These are phyloP conservation scores for Penicillium sp. DNA, from an alignment of 2,329 filamentous ascomycete genomes.

Conservation along the genomic window DNA sequence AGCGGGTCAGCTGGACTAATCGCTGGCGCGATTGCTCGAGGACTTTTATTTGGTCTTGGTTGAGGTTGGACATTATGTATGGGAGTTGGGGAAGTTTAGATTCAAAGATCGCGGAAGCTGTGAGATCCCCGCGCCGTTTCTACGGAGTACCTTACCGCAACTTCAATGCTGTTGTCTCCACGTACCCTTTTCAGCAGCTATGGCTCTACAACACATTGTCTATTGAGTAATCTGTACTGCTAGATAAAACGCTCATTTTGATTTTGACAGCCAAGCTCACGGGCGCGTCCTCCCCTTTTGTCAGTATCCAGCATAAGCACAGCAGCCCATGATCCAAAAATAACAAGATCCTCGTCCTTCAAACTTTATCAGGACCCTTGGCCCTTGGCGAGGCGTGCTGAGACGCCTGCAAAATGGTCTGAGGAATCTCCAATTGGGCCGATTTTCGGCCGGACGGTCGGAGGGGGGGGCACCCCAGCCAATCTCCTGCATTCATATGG, in stretches of 20 bases:
- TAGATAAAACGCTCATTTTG: not conserved
- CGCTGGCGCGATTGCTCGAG: slow-evolving; percentile 71
- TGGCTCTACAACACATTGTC: no score
- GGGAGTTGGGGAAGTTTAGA: not conserved
- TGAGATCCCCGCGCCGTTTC: not conserved
- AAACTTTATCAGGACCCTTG: slow-evolving; percentile 4
- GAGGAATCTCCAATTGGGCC: not conserved
- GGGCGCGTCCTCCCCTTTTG: not conserved
- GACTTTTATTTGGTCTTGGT: slow-evolving; percentile 55
- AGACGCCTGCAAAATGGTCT: slow-evolving; percentile 7
- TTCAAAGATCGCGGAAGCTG: not conserved
- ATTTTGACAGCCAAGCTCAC: not conserved
- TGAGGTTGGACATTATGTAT: slow-evolving; percentile 36
- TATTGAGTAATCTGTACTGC: not conserved
- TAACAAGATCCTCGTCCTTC: slow-evolving; percentile 5
- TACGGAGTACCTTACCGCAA: not conserved
- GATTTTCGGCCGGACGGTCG: not conserved
- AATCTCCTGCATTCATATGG: slow-evolving; percentile 6
- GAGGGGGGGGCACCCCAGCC: not conserved
- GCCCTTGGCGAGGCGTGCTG: slow-evolving; percentile 23
- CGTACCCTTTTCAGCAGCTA: no score
- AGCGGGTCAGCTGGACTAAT: slow-evolving; percentile 68
- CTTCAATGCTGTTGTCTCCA: not conserved
- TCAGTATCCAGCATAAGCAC: not conserved
- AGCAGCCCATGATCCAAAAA: slow-evolving; percentile 17